phyloP scores from a whole-genome alignment of 2,329 filamentous ascomycete genomes.

The Chaetomium sp. region DNA sequence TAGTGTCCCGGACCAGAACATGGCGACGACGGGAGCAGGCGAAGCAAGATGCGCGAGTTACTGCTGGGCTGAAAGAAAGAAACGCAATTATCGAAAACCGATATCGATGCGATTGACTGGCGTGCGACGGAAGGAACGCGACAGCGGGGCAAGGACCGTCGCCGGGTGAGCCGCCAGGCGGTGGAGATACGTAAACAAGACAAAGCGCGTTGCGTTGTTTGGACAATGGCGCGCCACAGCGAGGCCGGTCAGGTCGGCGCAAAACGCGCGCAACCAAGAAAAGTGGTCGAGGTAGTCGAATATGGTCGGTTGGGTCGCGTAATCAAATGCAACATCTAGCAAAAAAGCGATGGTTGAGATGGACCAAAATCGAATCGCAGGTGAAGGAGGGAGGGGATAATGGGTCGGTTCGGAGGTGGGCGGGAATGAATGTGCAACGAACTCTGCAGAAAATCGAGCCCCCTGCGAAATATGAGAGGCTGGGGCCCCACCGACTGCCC shows the following conservation, averaged over 20 bases:
- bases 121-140: conserved; percentile 11
- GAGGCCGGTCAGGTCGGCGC: conserved; percentile 1
- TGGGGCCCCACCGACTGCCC: conserved; percentile 17
- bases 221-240: conserved; percentile 14
- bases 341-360: conserved; percentile 16
- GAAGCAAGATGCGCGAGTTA: conserved; percentile 16
- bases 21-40: conserved; percentile 40
- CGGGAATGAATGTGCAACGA: conserved; percentile 1
- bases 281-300: conserved; percentile 1
- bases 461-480: conserved; percentile 25
- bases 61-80: conserved; percentile 1
- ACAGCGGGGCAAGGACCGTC: conserved; percentile 7
- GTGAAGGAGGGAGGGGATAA: conserved; percentile 13
- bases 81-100: neutral
- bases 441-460: conserved; percentile 14
- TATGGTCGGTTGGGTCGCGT: conserved; percentile 8
- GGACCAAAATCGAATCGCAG: conserved; percentile 10
- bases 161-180: conserved; percentile 8
- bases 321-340: conserved; percentile 23
- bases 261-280: conserved; percentile 3
- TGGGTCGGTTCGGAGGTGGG: conserved; percentile 6
- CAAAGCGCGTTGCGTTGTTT: conserved; percentile 19
- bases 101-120: neutral
- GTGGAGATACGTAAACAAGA: conserved; percentile 21
- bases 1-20: conserved; percentile 98